A percentile compares a stretch with the other conserved stretches of the same genome.
Evolutionary conservation across 2,329 filamentous ascomycete species (phyloP).

Genomic region (Arthrobotrys entomopaga): DNA sequence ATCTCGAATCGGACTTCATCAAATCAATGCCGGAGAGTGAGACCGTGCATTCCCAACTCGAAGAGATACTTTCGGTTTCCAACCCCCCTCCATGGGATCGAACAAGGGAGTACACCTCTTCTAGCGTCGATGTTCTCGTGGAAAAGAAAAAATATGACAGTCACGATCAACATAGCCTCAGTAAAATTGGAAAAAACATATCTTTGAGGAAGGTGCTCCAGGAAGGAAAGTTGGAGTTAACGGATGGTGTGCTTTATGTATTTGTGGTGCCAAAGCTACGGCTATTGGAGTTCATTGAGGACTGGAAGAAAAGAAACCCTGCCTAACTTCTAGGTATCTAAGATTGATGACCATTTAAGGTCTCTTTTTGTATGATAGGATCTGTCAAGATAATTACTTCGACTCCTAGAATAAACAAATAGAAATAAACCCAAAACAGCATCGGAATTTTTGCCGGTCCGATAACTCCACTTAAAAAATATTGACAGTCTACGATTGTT

Average conservation of each 20-base stretch:
- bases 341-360: too few relatives aligned
- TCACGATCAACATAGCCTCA: slow-evolving; percentile 64
- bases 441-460: too few relatives aligned
- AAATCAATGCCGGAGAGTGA: slow-evolving; percentile 85
- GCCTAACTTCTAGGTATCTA: too few relatives aligned
- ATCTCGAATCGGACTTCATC: slow-evolving; percentile 87
- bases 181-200: slow-evolving; percentile 90
- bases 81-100: slow-evolving; percentile 78
- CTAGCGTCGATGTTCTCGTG: slow-evolving; percentile 84
- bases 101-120: slow-evolving; percentile 71
- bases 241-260: slow-evolving; percentile 84
- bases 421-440: too few relatives aligned
- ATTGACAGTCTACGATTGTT: too few relatives aligned
- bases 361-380: too few relatives aligned
- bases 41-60: slow-evolving; percentile 78
- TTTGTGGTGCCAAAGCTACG: slow-evolving; percentile 80
- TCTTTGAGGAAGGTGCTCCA: slow-evolving; percentile 77
- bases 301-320: slow-evolving; percentile 79
- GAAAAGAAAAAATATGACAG: slow-evolving; percentile 79
- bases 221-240: slow-evolving; percentile 82
- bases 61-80: slow-evolving; percentile 77
- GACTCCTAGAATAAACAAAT: too few relatives aligned
- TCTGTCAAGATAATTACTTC: too few relatives aligned
- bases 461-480: too few relatives aligned
- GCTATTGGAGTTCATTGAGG: slow-evolving; percentile 79